Evolutionary conservation across 371 early-diverging fungal species (phyloP), one percentile per base, ranked within the genome.

Genomic region (Mycotypha africana): DNA sequence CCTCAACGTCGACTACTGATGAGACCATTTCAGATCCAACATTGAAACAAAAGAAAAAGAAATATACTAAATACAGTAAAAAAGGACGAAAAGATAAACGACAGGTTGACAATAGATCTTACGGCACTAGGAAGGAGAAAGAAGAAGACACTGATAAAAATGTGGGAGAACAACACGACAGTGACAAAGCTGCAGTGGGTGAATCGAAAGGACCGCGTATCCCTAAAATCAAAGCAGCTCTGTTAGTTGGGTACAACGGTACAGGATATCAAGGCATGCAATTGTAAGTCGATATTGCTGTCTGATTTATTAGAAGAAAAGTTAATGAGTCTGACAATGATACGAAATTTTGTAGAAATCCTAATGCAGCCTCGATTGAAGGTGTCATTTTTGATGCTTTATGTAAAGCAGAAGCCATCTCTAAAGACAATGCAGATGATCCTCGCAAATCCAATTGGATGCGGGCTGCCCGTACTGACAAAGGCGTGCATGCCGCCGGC

Each of bases 401-500:
- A 46, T 71, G 78, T 17, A 72, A 76, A 19, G 82, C 87, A 1
- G 85, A 84, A 15, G 88, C 84, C 0, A 78, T 93, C n/a, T 91
- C 92, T 1, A 74, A 76, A 43, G 86, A 82, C 20, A 93, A 93
- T 38, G 66, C 91, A 5, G 67, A 69, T 31, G 88, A 88, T 60
- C 82, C 80, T 36, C 82, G 80, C 45, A 93, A 93, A 38, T 48
- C 49, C 23, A 73, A 78, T 22, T 83, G 92, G 65, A 76, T 79
- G 79, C 72, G 99, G 44, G 86, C 95, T 10, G 98, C 97, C n/a
- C 81, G 99, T 21, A 99, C 99, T 0, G 99, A 99, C 66, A 99
- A 99, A 70, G 99, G 99, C 16, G 99, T 99, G 2, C 98, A 98
- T 64, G 99, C 99, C 7, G 95, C 93, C 17, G 95, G 98, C 16